Conservation (phyloP, 441 rosid species). For the Gossypium lobatum region DNA sequence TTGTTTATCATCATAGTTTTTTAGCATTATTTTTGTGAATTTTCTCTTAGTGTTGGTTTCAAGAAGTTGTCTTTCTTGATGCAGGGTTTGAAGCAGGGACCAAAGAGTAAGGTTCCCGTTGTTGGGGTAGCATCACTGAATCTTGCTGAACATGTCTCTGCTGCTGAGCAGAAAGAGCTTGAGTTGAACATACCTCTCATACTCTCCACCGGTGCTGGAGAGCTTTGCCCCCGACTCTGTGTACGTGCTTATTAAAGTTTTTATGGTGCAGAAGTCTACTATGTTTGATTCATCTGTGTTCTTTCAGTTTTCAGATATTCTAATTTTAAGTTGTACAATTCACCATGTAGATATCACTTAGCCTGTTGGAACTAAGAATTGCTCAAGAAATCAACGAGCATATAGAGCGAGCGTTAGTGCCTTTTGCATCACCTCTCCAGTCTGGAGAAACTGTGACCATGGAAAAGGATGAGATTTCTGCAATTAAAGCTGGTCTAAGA, state of each 20-base stretch:
- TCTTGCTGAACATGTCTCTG: slow-evolving; percentile 72
- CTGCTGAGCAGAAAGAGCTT: slow-evolving; percentile 54
- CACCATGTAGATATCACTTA: slow-evolving; percentile 44
- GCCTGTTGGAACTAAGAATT: slow-evolving; percentile 22
- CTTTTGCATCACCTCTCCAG: slow-evolving; percentile 29
- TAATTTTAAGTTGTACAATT: slow-evolving; percentile 1
- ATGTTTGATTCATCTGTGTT: not conserved
- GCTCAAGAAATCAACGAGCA: slow-evolving; percentile 32
- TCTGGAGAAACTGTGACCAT: slow-evolving; percentile 26
- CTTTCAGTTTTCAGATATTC: not conserved
- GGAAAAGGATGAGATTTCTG: slow-evolving; percentile 47
- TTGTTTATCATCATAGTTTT: not conserved
- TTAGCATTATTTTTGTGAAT: not conserved
- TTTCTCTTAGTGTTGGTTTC: not conserved
- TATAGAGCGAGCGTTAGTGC: slow-evolving; percentile 26
- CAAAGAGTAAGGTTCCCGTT: slow-evolving; percentile 54
- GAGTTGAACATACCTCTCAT: slow-evolving; percentile 68
- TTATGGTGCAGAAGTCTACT: not conserved
- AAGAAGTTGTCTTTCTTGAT: slow-evolving; percentile 8
- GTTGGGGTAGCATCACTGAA: slow-evolving; percentile 62
- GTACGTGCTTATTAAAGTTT: slow-evolving; percentile 34
- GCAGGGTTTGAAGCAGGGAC: slow-evolving; percentile 61
- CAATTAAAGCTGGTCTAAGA: slow-evolving; percentile 59
- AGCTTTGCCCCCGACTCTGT: slow-evolving; percentile 48
- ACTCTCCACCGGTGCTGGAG: slow-evolving; percentile 36